Evolutionary conservation across 371 early-diverging fungal species (phyloP).

Genomic region (Mucor circinelloides): DNA sequence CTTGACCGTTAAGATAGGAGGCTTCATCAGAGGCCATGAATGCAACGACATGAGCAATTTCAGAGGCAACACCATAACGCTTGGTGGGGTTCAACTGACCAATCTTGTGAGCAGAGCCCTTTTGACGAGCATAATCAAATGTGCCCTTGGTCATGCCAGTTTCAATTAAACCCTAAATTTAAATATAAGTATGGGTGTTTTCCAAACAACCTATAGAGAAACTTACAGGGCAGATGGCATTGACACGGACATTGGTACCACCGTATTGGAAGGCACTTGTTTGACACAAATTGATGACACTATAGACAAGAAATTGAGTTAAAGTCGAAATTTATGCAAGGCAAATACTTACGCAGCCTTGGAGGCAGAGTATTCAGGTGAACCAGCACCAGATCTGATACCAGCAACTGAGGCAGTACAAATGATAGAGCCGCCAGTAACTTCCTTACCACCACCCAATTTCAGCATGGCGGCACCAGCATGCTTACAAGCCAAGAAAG

Average conservation of each 20-base stretch:
- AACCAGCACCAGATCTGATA: constrained; percentile 52
- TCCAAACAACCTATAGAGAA: background rate
- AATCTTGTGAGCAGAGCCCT: constrained; percentile 49
- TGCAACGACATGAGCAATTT: constrained; percentile 52
- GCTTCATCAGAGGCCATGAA: constrained; percentile 62
- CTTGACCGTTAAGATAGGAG: constrained; percentile 61
- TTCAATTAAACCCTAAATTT: constrained; percentile 56
- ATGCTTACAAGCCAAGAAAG: constrained; percentile 46
- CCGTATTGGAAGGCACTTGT: constrained; percentile 49
- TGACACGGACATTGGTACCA: constrained; percentile 57
- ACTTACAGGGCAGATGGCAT: constrained; percentile 61
- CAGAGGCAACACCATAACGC: constrained; percentile 50
- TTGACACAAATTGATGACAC: constrained; percentile 58
- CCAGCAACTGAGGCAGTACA: constrained; percentile 56
- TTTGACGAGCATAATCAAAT: constrained; percentile 53
- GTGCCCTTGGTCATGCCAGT: constrained; percentile 57
- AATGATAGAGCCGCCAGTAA: constrained; percentile 43
- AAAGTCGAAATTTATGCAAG: background rate
- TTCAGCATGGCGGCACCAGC: constrained; percentile 42
- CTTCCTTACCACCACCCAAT: constrained; percentile 30
- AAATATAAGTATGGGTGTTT: background rate
- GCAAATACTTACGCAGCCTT: constrained; percentile 42
- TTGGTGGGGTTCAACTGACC: constrained; percentile 59
- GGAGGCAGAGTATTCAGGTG: constrained; percentile 49
- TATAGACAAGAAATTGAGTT: constrained; percentile 7